Percentiles rank a stretch among this genome's conserved stretches.
Conservation (phyloP, 257 asterid genomes). For the Scutellaria barbata region DNA sequence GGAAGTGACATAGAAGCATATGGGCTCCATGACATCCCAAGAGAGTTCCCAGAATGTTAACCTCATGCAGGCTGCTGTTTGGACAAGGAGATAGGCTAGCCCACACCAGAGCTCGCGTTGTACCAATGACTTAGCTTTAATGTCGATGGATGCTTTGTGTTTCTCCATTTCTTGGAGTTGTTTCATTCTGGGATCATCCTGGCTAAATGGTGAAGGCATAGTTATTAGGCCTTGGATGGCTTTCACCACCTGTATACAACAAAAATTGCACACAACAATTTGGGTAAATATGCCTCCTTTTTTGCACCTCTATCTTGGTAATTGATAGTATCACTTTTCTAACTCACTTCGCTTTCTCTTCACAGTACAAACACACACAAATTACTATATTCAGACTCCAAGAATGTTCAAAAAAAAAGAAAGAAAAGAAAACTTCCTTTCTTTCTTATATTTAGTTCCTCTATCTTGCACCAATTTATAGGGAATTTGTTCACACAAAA, state of each 20-base stretch:
- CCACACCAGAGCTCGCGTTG: constrained; percentile 79
- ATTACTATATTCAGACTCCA: neutral
- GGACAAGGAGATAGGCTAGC: constrained; percentile 62
- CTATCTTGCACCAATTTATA: no score
- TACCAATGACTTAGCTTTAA: constrained; percentile 53
- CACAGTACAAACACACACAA: constrained; percentile 10
- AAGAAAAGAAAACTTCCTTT: no score
- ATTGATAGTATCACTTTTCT: neutral
- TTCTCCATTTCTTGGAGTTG: constrained; percentile 71
- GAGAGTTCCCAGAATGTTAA: constrained; percentile 93
- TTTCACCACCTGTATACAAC: constrained; percentile 79
- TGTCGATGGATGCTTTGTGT: constrained; percentile 61
- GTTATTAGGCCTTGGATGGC: constrained; percentile 74
- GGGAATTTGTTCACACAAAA: no score
- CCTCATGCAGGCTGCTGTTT: constrained; percentile 88
- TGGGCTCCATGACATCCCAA: constrained; percentile 98
- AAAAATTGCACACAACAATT: constrained; percentile 51
- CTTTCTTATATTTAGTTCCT: neutral
- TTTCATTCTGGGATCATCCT: constrained; percentile 50
- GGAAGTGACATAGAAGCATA: constrained; percentile 84
- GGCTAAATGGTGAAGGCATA: constrained; percentile 37
- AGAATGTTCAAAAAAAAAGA: neutral
- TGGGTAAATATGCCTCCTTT: constrained; percentile 55
- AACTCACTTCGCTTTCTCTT: neutral
- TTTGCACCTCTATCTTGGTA: constrained; percentile 31